These are phyloP conservation scores for Nakazawaea wickerhamii DNA, from an alignment of 805 yeast genomes.

Conservation along the genomic window DNA sequence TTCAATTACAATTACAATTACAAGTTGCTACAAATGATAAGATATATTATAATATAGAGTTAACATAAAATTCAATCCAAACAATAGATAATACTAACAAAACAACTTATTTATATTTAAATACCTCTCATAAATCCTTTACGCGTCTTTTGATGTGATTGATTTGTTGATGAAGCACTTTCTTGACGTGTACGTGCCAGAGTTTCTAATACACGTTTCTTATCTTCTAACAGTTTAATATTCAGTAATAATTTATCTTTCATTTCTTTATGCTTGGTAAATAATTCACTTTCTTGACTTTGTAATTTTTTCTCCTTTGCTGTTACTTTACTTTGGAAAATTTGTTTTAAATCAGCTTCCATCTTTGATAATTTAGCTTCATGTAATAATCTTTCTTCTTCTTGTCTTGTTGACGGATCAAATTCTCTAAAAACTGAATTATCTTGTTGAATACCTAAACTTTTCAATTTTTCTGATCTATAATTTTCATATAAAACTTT, in stretches of 20 bases:
- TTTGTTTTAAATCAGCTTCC: slow-evolving; percentile 95
- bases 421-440: slow-evolving; percentile 88
- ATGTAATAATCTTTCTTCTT: slow-evolving; percentile 88
- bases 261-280: slow-evolving; percentile 94
- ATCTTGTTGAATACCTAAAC: slow-evolving; percentile 90
- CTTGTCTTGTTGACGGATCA: slow-evolving; percentile 88
- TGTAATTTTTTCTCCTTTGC: slow-evolving; percentile 97
- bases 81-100: too few species aligned
- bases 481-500: slow-evolving; percentile 79
- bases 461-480: slow-evolving; percentile 73
- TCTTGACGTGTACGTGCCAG: slow-evolving; percentile 43
- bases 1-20: too few species aligned
- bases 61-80: too few species aligned
- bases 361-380: slow-evolving; percentile 90
- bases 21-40: too few species aligned
- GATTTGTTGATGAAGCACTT: slow-evolving; percentile 25
- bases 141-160: slow-evolving; percentile 55
- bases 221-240: slow-evolving; percentile 84
- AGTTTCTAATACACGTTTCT: slow-evolving; percentile 72
- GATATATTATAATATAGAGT: too few species aligned
- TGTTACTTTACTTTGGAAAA: slow-evolving; percentile 91
- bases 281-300: slow-evolving; percentile 93
- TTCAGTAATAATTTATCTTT: slow-evolving; percentile 89
- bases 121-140: slow-evolving; percentile 70
- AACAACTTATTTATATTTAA: too few species aligned